Conservation (phyloP, 441 rosid genomes). For the Aleurites moluccanus region DNA sequence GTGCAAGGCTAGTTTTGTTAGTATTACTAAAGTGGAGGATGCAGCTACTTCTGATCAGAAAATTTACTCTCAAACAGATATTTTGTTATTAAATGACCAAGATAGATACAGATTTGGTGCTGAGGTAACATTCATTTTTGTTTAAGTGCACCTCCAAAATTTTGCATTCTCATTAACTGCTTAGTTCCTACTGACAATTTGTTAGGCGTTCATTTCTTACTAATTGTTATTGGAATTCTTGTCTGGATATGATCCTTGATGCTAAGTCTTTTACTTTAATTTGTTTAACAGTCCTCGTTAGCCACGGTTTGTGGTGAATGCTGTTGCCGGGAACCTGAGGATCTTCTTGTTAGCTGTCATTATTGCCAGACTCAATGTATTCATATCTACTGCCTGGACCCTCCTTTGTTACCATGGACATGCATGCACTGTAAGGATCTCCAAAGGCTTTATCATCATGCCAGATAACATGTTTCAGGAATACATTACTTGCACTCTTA, state of each 20-base stretch:
- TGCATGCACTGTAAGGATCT: conserved; percentile 85
- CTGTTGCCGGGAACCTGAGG: conserved; percentile 66
- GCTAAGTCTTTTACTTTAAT: conserved; percentile 9
- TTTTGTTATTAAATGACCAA: conserved; percentile 43
- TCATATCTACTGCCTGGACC: conserved; percentile 86
- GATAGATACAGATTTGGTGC: conserved; percentile 39
- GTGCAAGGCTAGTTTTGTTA: conserved; percentile 69
- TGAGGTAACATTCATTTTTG: conserved; percentile 45
- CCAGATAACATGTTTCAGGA: conserved; percentile 27
- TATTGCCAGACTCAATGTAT: conserved; percentile 60
- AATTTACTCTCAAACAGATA: conserved; percentile 75
- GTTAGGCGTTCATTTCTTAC: not conserved
- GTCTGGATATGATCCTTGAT: conserved; percentile 1
- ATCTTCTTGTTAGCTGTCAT: conserved; percentile 70
- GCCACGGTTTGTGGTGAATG: conserved; percentile 62
- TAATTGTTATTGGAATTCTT: not conserved
- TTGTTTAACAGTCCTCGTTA: conserved; percentile 36
- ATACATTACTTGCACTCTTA: not conserved
- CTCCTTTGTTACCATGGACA: conserved; percentile 80
- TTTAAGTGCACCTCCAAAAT: not conserved
- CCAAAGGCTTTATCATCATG: conserved; percentile 48
- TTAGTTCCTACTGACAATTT: not conserved
- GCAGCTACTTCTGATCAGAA: conserved; percentile 80
- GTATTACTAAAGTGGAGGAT: conserved; percentile 75
- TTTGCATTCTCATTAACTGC: not conserved